Base-by-base conservation (phyloP, 768 basidiomycete genomes). In the Tricholomella constricta region DNA sequence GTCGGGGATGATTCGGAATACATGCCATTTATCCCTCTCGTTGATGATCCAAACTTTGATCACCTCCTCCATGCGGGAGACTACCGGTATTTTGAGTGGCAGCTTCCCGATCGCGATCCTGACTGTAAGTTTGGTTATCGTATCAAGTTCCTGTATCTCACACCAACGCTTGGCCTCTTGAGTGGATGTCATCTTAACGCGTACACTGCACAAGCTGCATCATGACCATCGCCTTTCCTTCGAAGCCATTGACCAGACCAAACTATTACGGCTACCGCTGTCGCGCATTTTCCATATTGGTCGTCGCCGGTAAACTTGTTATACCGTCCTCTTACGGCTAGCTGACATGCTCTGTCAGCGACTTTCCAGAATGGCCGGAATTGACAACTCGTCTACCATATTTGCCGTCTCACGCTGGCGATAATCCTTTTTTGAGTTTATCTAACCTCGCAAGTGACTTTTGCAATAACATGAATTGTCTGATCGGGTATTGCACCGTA, bases 21-120 rank as follows among this genome's bases (percentile, higher is more conserved):
- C 19, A 77, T 88, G 74, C 72, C 74, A 2, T 89, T 87, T 62
- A 65, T 87, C 6, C 86, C 86, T 2, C 81, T 81, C 47, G 73
- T 79, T 0, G 86, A 89, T 59, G 86, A 89, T 38, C 74, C 76
- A 2, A 59, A 42, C 0, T 90, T 89, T 56, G 58, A 81, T 45
- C 67, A 64, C 29, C 26, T 40, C 2, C 59, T 45, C 14, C 79
- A 86, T 56, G 59, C 68, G 2, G 47, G 60, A 12, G 71, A 78
- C 4, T 79, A 86, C 63, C 63, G 60, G 8, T 62, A 63, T 2
- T 71, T 83, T 46, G 75, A 76, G 0, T 89, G 88, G 88, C 76
- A 82, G 56, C 55, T 41, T 12, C 23, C 47, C 2, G 35, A 52
- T 1, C 44, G 59, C 6, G 72, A 75, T 53, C 70, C 75, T 0